Evolutionary conservation across 257 asterid species (phyloP), one percentile per base, ranked within the genome.

Genomic region (Echites panduratus): DNA sequence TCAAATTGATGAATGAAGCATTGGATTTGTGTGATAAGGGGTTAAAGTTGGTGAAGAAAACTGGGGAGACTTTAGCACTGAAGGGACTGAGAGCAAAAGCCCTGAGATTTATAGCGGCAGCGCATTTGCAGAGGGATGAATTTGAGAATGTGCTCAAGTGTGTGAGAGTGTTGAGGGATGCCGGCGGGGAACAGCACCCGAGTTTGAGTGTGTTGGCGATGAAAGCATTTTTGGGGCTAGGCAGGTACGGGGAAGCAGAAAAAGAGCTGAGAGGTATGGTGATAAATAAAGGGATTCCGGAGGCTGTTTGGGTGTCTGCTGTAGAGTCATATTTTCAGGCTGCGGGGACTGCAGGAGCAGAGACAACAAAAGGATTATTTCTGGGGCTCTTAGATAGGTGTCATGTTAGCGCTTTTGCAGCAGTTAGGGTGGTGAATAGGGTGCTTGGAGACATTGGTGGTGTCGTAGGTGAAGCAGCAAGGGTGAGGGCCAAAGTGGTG

Each of bases 171-270:
- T 80, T 90, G 85, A 92, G 93, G 77, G 96, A 92, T 64, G 87
- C 92, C 44, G 90, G 87, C 59, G 91, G 88, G 70, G 98, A 87
- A 66, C 79, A 81, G 72, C 98, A 94, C 75, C 98, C 99, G 19
- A 95, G 98, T 77, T 81, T 95, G 88, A 89, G 90, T 59, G 98
- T 95, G 63, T 79, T 95, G 86, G 96, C 96, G 6, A 92, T 95
- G 99, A 95, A 95, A 84, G 99, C 97, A 32, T 95, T 98, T 98
- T 78, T 95, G 75, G 99, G 99, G 64, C 71, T 95, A 80, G 91
- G 86, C 63, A 89, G 90, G 83, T 86, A 78, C 44, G 87, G 75
- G 24, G 97, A 95, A 70, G 98, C 99, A 0, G 99, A 95, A 92
- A 87, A 88, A 87, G 99, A 95, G 87, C 84, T 95, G 82, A 87